Percentiles rank a stretch among this genome's conserved stretches.
These are phyloP conservation scores for Wickerhamomyces sydowiorum DNA, from an alignment of 805 yeast genomes.

Conservation along the genomic window DNA sequence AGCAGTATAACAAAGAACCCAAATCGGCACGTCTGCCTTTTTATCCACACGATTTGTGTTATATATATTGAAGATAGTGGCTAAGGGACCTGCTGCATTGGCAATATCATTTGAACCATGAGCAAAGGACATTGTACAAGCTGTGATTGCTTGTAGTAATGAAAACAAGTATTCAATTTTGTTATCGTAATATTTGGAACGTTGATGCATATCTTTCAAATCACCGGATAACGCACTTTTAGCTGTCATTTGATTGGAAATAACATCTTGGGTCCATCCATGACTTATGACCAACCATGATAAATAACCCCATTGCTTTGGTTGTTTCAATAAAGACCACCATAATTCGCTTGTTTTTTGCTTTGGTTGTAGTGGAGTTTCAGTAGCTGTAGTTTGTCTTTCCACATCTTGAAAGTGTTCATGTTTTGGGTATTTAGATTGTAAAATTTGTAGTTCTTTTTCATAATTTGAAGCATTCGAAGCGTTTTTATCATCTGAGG, in stretches of 20 bases:
- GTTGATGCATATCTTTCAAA: conserved; percentile 44
- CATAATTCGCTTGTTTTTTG: conserved; percentile 32
- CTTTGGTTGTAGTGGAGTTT: conserved; percentile 18
- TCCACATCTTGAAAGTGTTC: conserved; percentile 4
- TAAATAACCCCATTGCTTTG: conserved; percentile 49
- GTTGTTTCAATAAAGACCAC: conserved; percentile 37
- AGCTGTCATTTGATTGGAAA: conserved; percentile 39
- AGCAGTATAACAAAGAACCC: conserved; percentile 69
- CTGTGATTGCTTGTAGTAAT: conserved; percentile 64
- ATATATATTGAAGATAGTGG: conserved; percentile 64
- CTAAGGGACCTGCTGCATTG: conserved; percentile 71
- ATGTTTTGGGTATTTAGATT: conserved; percentile 15
- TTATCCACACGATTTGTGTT: conserved; percentile 34
- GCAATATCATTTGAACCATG: conserved; percentile 80
- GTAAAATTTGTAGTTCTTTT: conserved; percentile 15
- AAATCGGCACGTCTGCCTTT: conserved; percentile 58
- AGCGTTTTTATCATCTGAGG: conserved; percentile 15
- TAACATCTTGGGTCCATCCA: conserved; percentile 63
- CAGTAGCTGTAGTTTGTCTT: conserved; percentile 1
- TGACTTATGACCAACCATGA: conserved; percentile 44
- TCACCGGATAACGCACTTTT: conserved; percentile 38
- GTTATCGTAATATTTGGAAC: conserved; percentile 64
- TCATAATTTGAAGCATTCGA: conserved; percentile 13
- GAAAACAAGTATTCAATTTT: conserved; percentile 65
- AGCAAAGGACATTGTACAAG: conserved; percentile 76